Evolutionary conservation across 768 basidiomycete species (phyloP), one percentile per base, ranked within the genome.

Genomic region (Suillus discolor): DNA sequence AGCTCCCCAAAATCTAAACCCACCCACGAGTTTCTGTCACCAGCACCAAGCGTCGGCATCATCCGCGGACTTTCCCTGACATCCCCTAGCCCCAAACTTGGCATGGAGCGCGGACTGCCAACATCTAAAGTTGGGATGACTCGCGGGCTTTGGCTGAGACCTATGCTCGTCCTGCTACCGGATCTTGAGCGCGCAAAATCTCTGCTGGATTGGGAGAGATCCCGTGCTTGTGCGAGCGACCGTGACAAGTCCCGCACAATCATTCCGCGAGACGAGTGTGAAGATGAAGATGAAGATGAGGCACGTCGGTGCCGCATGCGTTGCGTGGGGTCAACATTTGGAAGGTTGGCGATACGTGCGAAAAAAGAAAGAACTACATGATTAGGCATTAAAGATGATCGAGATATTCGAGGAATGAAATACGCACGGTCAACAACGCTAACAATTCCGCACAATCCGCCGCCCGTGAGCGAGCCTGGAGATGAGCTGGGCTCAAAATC

Each of bases 261-360:
- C 31, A 55, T 6, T 5, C 6, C 31, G 2, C 25, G 57, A 28
- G 57, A 9, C n/a, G 83, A 82, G 8, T 83, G 81, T 2, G 89
- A 88, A 4, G 91, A 90, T 1, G 89, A 88, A 4, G 91, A 90
- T 4, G 89, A 76, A 0, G 91, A 92, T 0, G 91, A 92, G 4
- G 90, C 89, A 25, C 92, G 86, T 2, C 93, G 88, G 71, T 91
- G 91, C 49, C 91, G 88, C 74, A 89, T 89, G 83, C 91, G 92
- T 60, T 84, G 85, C 2, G 86, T 87, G 20, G 93, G 93, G 71
- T 94, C 92, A 42, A 94, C 84, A 68, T 90, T 84, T 2, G 87
- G 81, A 42, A 94, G 83, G 66, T 90, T 88, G 61, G 90, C 92
- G 51, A 90, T 75, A 55, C 84, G 88, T 0, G 92, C 93, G 72